Evolutionary conservation across 805 yeast genomes (phyloP).

Genomic region (Huiozyma sinensis): DNA sequence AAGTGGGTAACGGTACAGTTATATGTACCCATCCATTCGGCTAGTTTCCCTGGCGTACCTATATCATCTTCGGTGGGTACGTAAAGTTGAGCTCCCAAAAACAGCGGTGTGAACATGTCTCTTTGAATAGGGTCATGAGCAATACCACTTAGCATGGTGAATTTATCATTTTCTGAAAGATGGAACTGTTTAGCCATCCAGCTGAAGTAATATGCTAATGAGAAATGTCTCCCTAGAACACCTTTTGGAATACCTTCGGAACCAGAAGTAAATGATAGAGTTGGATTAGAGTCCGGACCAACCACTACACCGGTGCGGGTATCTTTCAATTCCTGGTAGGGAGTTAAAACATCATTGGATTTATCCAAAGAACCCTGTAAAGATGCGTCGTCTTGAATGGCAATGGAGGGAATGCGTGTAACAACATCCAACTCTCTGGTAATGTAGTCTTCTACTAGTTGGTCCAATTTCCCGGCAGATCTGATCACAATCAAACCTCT

Average conservation of each 20-base stretch:
- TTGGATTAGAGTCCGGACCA: constrained; percentile 97
- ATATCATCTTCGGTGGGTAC: constrained; percentile 96
- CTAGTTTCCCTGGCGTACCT: constrained; percentile 95
- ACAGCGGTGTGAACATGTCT: constrained; percentile 96
- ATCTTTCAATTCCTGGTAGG: constrained; percentile 36
- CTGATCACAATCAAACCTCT: constrained; percentile 79
- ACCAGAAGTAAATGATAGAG: constrained; percentile 92
- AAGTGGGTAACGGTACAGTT: constrained; percentile 94
- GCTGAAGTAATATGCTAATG: constrained; percentile 93
- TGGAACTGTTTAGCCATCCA: constrained; percentile 93
- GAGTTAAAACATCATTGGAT: constrained; percentile 39
- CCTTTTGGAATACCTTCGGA: constrained; percentile 99
- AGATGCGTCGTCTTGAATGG: constrained; percentile 65
- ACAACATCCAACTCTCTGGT: constrained; percentile 59
- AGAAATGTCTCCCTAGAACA: constrained; percentile 94
- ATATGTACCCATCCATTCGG: constrained; percentile 91
- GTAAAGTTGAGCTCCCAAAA: constrained; percentile 83
- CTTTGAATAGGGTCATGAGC: constrained; percentile 99
- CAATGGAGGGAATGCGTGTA: constrained; percentile 66
- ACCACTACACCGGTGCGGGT: constrained; percentile 78
- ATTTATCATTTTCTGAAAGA: constrained; percentile 67
- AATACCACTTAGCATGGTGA: constrained; percentile 96
- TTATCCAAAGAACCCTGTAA: constrained; percentile 41
- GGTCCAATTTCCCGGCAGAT: constrained; percentile 78
- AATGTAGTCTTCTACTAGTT: constrained; percentile 70